Evolutionary conservation across 192 early-diverging fungal species (phyloP).

Genomic region (Coemansia sp.): DNA sequence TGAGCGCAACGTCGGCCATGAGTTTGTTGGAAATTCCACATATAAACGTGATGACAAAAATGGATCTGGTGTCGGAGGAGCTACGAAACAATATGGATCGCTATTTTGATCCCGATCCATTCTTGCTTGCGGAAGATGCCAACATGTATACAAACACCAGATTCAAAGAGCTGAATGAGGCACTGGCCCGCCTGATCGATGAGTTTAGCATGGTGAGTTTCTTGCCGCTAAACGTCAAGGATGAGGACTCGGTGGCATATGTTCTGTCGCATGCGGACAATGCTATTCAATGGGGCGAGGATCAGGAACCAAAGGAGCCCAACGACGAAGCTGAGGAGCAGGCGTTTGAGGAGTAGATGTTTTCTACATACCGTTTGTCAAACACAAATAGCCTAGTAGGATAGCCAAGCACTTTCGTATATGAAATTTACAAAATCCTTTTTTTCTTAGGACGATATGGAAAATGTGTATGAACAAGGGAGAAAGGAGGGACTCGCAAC

Average conservation of each 20-base stretch:
- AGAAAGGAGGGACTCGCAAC: no score
- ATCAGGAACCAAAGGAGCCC: conserved; percentile 91
- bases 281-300: conserved; percentile 96
- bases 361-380: background rate
- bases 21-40: conserved; percentile 96
- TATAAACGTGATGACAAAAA: conserved; percentile 97
- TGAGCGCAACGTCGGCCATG: conserved; percentile 96
- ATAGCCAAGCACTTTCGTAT: background rate
- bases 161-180: conserved; percentile 84
- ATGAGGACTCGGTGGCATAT: conserved; percentile 89
- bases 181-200: conserved; percentile 88
- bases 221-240: conserved; percentile 87
- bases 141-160: conserved; percentile 67
- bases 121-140: conserved; percentile 80
- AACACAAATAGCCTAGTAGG: no score
- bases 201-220: conserved; percentile 98
- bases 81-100: conserved; percentile 67
- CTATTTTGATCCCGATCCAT: conserved; percentile 90
- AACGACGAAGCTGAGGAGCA: conserved; percentile 23
- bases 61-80: conserved; percentile 79
- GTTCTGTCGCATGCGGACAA: conserved; percentile 90
- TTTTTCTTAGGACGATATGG: no score
- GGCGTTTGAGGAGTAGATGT: conserved; percentile 19
- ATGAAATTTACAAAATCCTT: background rate
- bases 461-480: no score